Conservation (phyloP, 1,284 basidiomycete species). For the Phellinidium pouzarii region DNA sequence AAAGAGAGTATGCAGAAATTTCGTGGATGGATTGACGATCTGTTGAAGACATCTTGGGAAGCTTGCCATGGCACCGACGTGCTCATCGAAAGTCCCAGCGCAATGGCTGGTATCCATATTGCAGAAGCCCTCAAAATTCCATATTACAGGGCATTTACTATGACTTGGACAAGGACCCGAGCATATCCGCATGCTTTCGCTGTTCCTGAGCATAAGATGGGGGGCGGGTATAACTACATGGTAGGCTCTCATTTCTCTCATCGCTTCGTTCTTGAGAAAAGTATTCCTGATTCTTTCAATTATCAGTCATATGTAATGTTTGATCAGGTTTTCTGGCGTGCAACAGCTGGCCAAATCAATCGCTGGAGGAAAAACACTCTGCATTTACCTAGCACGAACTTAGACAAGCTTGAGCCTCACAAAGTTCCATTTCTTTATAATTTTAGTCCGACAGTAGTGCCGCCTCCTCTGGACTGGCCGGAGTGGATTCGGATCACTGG, state of each 20-base stretch:
- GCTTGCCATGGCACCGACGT: conserved; percentile 94
- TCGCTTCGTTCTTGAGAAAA: background rate
- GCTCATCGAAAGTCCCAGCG: conserved; percentile 90
- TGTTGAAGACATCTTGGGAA: conserved; percentile 89
- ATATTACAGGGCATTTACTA: conserved; percentile 89
- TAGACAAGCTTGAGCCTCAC: conserved; percentile 93
- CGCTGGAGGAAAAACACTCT: conserved; percentile 82
- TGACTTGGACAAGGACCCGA: conserved; percentile 79
- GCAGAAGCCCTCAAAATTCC: conserved; percentile 91
- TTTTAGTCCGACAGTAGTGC: conserved; percentile 85
- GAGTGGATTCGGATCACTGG: conserved; percentile 97
- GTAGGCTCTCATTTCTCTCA: conserved; percentile 39
- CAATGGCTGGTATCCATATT: conserved; percentile 98
- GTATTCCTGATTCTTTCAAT: background rate
- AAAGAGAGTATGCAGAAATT: conserved; percentile 91
- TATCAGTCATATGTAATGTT: conserved; percentile 83
- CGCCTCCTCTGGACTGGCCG: conserved; percentile 92
- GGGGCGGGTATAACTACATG: conserved; percentile 97
- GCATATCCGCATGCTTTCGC: conserved; percentile 98
- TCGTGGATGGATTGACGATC: conserved; percentile 94
- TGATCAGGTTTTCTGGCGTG: conserved; percentile 97
- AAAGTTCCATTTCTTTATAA: conserved; percentile 98
- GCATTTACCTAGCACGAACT: conserved; percentile 72
- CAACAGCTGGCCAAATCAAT: conserved; percentile 90
- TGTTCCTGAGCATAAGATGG: conserved; percentile 88